Conservation (phyloP, 331 rosid species). For the Ulmus americana region DNA sequence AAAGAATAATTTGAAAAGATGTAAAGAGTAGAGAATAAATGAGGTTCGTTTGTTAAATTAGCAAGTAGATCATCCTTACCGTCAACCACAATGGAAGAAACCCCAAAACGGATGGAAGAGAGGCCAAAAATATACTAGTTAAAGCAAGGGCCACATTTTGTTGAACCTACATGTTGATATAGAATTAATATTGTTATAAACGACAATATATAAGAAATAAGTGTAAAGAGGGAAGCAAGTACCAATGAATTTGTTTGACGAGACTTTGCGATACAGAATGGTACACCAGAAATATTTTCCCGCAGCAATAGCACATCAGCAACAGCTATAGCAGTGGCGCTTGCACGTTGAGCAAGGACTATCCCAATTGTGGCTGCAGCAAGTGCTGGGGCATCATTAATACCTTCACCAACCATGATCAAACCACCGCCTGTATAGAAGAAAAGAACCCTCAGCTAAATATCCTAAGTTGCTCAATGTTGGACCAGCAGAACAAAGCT, state of each 20-base stretch:
- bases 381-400: constrained; percentile 95
- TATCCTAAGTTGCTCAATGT: neutral
- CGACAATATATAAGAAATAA: neutral
- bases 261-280: constrained; percentile 90
- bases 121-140: constrained; percentile 64
- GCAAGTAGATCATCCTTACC: constrained; percentile 41
- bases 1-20: neutral
- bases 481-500: neutral
- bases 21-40: neutral
- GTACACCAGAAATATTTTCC: constrained; percentile 79
- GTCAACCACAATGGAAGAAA: constrained; percentile 89
- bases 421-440: constrained; percentile 70
- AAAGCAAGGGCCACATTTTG: constrained; percentile 90
- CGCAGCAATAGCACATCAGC: constrained; percentile 83
- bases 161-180: constrained; percentile 56
- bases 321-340: constrained; percentile 93
- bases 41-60: neutral
- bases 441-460: constrained; percentile 7
- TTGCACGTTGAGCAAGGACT: constrained; percentile 94
- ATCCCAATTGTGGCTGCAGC: constrained; percentile 97
- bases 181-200: constrained; percentile 15
- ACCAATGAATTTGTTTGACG: constrained; percentile 92
- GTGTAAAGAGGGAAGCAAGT: constrained; percentile 17
- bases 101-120: constrained; percentile 92
- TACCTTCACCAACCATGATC: constrained; percentile 97